phyloP scores from a whole-genome alignment of 352 stramenopile genomes.

The Phytophthora uliginosa region DNA sequence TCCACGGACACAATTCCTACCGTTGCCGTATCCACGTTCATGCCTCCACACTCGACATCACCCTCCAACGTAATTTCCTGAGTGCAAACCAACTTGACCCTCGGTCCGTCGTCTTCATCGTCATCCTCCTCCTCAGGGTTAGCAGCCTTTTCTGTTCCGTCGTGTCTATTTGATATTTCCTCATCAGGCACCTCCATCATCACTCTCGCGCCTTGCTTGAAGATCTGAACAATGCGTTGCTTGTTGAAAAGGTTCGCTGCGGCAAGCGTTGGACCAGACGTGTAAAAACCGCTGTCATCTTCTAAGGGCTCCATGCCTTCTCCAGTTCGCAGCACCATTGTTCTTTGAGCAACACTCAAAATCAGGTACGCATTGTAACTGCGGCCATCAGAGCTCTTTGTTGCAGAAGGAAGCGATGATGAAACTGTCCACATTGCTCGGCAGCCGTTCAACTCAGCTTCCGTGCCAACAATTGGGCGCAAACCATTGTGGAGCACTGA shows the following conservation, averaged over 20 bases:
- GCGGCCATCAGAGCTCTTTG: conserved; percentile 59
- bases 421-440: conserved; percentile 90
- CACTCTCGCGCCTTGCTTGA: conserved; percentile 84
- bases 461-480: conserved; percentile 86
- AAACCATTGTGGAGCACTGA: conserved; percentile 86
- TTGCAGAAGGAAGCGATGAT: conserved; percentile 59
- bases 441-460: conserved; percentile 84
- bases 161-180: conserved; percentile 25
- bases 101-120: conserved; percentile 66
- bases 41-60: conserved; percentile 83
- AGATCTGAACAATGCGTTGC: conserved; percentile 89
- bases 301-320: conserved; percentile 89
- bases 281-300: conserved; percentile 89
- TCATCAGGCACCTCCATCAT: conserved; percentile 80
- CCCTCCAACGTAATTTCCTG: conserved; percentile 88
- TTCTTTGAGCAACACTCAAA: conserved; percentile 81
- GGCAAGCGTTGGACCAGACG: conserved; percentile 79
- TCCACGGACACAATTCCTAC: conserved; percentile 88
- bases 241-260: conserved; percentile 86
- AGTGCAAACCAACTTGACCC: conserved; percentile 79
- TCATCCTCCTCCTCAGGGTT: conserved; percentile 40
- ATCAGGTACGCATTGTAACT: conserved; percentile 87
- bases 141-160: conserved; percentile 25
- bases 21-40: conserved; percentile 80
- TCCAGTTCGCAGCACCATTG: conserved; percentile 87